Base-by-base conservation (phyloP, 1,139 yeast species). In the Suhomyces ambrosiae region DNA sequence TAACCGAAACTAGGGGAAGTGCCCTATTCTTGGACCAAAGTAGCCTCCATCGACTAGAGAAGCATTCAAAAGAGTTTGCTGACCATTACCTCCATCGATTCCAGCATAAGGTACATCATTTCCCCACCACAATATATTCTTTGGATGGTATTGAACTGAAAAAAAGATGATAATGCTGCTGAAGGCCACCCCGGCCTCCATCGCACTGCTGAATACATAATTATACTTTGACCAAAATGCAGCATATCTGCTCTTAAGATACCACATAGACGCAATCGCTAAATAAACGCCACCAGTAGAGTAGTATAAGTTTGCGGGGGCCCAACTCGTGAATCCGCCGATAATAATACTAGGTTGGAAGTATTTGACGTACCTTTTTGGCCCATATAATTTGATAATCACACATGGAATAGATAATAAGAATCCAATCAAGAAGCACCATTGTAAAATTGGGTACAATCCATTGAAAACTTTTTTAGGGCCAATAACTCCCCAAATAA, bases 401-500 rank as follows among this genome's bases (percentile, higher is more conserved):
- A 53, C 50, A 42, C 61, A 56, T 3, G 65, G 59, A 13, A 60
- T 31, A 1, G 60, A 68, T 15, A 59, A 43, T 21, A 63, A 35
- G n/a, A 51, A 56, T 0, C 71, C 71, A 23, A 65, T 42, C 15
- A 65, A 46, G 45, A 65, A 64, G 40, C 68, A 63, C 58, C 61
- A 65, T 37, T 61, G 60, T 35, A 65, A 49, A 8, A 62, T 47
- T 1, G 71, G 70, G 38, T 64, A 63, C 8, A 63, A 43, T 1
- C 65, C 65, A 16, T 58, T 42, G 43, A 64, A 64, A 0, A 63
- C 66, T 38, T 56, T 61, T 19, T 60, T 54, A 0, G 68, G 68
- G 0, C 71, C 71, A 39, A 65, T 61, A 23, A 60, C 69, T 12
- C 71, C 71, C 56, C 64, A 65, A 38, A 61, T 56, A 16, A 65